Conservation (phyloP, 352 stramenopile species). For the Phytopythium litorale region DNA sequence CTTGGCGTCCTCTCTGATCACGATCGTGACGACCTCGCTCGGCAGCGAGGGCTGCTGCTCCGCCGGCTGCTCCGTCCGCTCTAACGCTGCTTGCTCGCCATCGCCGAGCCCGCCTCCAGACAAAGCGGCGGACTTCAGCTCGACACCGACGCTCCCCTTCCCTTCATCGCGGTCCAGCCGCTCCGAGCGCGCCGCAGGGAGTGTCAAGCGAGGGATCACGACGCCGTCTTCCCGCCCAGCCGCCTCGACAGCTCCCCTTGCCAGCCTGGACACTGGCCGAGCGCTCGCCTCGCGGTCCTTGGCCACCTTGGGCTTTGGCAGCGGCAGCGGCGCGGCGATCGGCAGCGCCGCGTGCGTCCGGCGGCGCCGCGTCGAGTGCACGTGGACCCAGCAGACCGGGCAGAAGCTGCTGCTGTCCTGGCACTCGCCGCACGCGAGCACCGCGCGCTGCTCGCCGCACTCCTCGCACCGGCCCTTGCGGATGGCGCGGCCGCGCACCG, state of each 20-base stretch:
- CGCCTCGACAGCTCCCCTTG: background rate
- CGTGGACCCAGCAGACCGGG: slow-evolving; percentile 68
- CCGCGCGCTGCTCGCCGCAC: slow-evolving; percentile 58
- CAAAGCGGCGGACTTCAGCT: too few species aligned
- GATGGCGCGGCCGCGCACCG: slow-evolving; percentile 62
- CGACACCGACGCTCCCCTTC: background rate
- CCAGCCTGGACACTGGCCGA: background rate
- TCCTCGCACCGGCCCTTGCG: slow-evolving; percentile 70
- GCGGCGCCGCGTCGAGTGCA: slow-evolving; percentile 51
- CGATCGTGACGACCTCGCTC: too few species aligned
- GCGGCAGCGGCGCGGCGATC: slow-evolving; percentile 25
- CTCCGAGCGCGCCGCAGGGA: background rate
- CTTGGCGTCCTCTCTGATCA: too few species aligned
- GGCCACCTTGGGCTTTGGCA: background rate
- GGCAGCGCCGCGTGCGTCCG: slow-evolving; percentile 62
- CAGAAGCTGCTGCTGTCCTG: slow-evolving; percentile 71
- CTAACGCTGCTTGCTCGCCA: too few species aligned
- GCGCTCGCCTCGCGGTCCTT: background rate
- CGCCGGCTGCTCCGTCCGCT: too few species aligned
- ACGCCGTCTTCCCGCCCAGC: background rate
- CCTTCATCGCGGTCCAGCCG: background rate
- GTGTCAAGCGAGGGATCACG: background rate
- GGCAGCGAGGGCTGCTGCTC: too few species aligned
- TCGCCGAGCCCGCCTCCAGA: too few species aligned
- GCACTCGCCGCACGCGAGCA: slow-evolving; percentile 64